A percentile compares a stretch with the other conserved stretches of the same genome.
Conservation (phyloP, 2,329 filamentous ascomycete genomes). For the Ceratocystis destructans region DNA sequence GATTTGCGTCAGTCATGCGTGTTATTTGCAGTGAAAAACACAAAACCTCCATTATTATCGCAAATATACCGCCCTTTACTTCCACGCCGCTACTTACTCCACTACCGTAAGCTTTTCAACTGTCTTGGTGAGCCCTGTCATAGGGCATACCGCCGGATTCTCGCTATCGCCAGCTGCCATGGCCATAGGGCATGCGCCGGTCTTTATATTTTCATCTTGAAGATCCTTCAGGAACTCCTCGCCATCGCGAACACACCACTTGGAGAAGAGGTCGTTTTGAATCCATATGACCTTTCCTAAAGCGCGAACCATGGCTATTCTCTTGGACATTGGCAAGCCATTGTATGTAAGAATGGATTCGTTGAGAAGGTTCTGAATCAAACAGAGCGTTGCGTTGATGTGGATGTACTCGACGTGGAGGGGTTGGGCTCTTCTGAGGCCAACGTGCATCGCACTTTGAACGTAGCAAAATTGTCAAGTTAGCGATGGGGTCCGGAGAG, state of each 20-base stretch:
- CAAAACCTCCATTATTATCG: not conserved
- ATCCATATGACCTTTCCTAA: slow-evolving; percentile 76
- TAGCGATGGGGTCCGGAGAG: not conserved
- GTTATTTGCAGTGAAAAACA: not conserved
- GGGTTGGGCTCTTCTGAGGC: slow-evolving; percentile 55
- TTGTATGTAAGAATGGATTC: slow-evolving; percentile 64
- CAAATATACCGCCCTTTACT: not conserved
- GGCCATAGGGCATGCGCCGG: slow-evolving; percentile 1
- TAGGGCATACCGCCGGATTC: slow-evolving; percentile 4
- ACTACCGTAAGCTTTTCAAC: slow-evolving; percentile 5
- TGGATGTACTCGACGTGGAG: slow-evolving; percentile 72
- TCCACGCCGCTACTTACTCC: not conserved
- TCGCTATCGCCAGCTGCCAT: not conserved
- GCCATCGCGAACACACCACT: slow-evolving; percentile 61
- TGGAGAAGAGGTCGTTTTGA: slow-evolving; percentile 75
- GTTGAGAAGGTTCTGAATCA: slow-evolving; percentile 64
- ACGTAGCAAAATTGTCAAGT: not conserved
- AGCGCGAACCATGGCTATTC: slow-evolving; percentile 61
- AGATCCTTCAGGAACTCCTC: slow-evolving; percentile 36
- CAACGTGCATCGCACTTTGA: slow-evolving; percentile 62
- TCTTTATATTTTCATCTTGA: not conserved
- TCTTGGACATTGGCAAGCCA: slow-evolving; percentile 49
- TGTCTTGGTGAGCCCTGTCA: slow-evolving; percentile 2
- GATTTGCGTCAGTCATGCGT: not conserved
- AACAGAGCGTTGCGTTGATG: slow-evolving; percentile 56